Evolutionary conservation across 2,329 filamentous ascomycete species (phyloP), one percentile per base, ranked within the genome.

Genomic region (Calycina herbarum): DNA sequence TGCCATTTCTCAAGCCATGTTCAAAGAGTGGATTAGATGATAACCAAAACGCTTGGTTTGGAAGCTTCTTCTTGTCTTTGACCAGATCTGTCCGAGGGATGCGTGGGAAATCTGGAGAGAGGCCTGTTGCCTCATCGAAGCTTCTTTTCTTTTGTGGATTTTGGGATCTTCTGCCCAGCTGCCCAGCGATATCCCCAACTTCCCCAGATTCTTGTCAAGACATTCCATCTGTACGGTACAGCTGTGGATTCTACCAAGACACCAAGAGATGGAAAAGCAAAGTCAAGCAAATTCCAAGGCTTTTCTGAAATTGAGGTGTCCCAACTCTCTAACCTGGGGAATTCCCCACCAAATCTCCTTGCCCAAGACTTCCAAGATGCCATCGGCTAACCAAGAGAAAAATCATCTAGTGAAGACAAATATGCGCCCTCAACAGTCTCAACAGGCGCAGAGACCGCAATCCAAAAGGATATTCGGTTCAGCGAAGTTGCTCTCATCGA

Each of bases 361-460:
- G 20, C 15, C 48, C 48, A 3, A 24, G 10, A 8, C 20, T 54
- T 24, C 48, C 20, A 54, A 54, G 11, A 24, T 54, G 20, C 38
- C 48, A 54, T 13, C 24, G 20, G 48, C 48, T 54, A 27, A 54
- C 48, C n/a, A 54, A 13, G 48, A 27, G 10, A 54, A 54, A 24
- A 40, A 40, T 11, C n/a, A 27, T 54, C 48, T 24, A 82, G 81
- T 63, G 73, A 80, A 64, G 76, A 78, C 24, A 82, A 82, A 68
- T 88, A 85, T 75, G 76, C 77, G 6, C 80, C 82, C 29, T 85
- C 83, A 0, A 86, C 85, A 5, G 77, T 87, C 60, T 84, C 82
- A 76, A 81, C 82, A 67, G 79, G 80, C 45, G 76, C 77, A 45
- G 77, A 77, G 54, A 81, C 84, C 71, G 77, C 74, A 5, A 73